phyloP scores from a whole-genome alignment of 129 eudicot genomes.

The Tagetes erecta region DNA sequence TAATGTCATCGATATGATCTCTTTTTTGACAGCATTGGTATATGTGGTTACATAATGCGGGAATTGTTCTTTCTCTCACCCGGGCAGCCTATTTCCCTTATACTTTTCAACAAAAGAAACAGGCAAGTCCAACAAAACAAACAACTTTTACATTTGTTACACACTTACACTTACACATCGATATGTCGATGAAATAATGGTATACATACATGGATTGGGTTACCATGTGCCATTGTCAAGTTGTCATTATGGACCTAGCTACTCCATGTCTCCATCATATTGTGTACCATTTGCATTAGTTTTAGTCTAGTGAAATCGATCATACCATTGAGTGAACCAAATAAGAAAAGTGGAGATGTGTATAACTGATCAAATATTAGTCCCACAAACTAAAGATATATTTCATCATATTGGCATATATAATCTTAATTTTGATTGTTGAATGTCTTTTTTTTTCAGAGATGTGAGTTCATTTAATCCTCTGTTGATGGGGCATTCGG shows the following conservation, averaged over 20 bases:
- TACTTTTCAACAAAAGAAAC: constrained; percentile 63
- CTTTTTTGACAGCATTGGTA: constrained; percentile 49
- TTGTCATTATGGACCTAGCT: too few species aligned
- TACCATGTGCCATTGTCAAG: too few species aligned
- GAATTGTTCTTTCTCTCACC: constrained; percentile 56
- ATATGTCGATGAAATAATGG: too few species aligned
- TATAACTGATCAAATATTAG: not conserved
- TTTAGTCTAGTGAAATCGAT: too few species aligned
- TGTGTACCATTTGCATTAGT: too few species aligned
- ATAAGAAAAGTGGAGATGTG: too few species aligned
- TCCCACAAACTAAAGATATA: not conserved
- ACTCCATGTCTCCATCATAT: too few species aligned
- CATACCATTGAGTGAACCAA: too few species aligned
- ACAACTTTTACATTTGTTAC: too few species aligned
- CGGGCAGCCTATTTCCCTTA: constrained; percentile 54
- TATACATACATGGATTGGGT: too few species aligned
- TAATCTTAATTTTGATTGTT: too few species aligned
- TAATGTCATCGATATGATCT: not conserved
- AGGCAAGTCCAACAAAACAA: constrained; percentile 48
- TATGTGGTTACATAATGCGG: constrained; percentile 58
- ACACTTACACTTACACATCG: constrained; percentile 19
- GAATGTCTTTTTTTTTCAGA: constrained; percentile 9
- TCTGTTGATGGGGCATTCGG: constrained; percentile 15
- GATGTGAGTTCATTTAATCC: constrained; percentile 21
- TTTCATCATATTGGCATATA: too few species aligned